Evolutionary conservation across 2,329 filamentous ascomycete species (phyloP).

Genomic region (Fusarium musae): DNA sequence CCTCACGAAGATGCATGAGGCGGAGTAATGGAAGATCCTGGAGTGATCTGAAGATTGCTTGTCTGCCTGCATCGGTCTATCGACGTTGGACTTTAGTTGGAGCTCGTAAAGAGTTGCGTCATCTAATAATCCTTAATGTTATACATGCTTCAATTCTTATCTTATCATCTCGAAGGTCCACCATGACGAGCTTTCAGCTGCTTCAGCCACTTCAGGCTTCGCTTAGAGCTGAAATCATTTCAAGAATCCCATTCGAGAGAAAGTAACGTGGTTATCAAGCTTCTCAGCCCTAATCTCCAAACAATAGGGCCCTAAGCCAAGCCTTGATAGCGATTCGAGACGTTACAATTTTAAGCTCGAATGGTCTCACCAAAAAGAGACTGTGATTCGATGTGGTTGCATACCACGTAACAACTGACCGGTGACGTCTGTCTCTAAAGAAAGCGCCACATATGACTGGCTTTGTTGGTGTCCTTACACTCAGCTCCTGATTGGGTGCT

Average conservation of each 20-base stretch:
- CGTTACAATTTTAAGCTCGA: constrained; percentile 7
- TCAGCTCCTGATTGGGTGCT: background rate
- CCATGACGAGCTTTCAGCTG: background rate
- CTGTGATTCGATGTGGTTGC: background rate
- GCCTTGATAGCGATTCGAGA: background rate
- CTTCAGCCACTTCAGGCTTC: background rate
- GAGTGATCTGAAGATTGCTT: accelerated
- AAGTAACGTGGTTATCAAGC: background rate
- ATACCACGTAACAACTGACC: background rate
- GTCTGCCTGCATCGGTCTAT: accelerated
- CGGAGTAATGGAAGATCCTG: too few species aligned
- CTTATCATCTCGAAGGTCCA: background rate
- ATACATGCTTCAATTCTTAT: background rate
- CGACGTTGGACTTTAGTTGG: accelerated
- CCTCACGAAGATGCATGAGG: background rate
- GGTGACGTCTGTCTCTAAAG: background rate
- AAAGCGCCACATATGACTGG: constrained; percentile 14
- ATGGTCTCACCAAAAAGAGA: background rate
- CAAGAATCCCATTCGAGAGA: background rate
- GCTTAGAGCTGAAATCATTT: background rate
- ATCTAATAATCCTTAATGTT: background rate
- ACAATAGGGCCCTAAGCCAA: background rate
- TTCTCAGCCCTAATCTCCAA: background rate
- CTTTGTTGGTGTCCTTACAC: background rate
- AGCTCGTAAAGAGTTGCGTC: background rate